Conservation (phyloP, 106 monocot species). For the Apostasia shenzhenica region DNA sequence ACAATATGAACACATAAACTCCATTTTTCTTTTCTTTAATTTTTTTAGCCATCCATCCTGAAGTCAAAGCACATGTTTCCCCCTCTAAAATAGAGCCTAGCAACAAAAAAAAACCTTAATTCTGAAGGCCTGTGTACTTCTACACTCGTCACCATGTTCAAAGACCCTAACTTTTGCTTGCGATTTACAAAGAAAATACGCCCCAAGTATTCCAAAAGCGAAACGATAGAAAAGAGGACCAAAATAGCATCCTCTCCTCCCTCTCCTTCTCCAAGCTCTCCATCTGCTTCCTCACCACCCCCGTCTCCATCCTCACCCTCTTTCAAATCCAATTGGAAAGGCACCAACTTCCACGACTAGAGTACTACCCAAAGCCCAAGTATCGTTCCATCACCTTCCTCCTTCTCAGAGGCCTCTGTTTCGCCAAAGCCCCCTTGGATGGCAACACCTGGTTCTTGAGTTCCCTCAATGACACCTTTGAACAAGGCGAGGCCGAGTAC, state of each 20-base stretch:
- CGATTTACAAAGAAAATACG: no score
- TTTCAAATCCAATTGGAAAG: neutral
- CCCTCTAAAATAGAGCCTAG: no score
- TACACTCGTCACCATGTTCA: no score
- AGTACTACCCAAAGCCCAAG: no score
- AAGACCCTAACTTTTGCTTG: no score
- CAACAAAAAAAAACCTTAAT: no score
- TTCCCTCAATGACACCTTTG: conserved; percentile 45
- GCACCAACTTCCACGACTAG: no score
- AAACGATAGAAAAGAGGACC: neutral
- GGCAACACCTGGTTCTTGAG: conserved; percentile 84
- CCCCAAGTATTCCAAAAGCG: neutral
- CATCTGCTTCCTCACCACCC: neutral
- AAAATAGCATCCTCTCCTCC: neutral
- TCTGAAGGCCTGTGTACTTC: no score
- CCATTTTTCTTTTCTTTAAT: neutral
- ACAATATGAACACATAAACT: neutral
- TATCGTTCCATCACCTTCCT: conserved; percentile 35
- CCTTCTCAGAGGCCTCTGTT: conserved; percentile 48
- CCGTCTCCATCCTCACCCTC: neutral
- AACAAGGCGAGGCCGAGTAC: conserved; percentile 29
- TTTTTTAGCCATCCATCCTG: no score
- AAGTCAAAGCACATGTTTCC: no score
- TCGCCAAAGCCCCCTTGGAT: conserved; percentile 13
- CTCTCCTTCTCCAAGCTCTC: neutral